These are phyloP conservation scores for Colletotrichum brevisporum DNA, from an alignment of 2,329 filamentous ascomycete species.

Conservation along the genomic window DNA sequence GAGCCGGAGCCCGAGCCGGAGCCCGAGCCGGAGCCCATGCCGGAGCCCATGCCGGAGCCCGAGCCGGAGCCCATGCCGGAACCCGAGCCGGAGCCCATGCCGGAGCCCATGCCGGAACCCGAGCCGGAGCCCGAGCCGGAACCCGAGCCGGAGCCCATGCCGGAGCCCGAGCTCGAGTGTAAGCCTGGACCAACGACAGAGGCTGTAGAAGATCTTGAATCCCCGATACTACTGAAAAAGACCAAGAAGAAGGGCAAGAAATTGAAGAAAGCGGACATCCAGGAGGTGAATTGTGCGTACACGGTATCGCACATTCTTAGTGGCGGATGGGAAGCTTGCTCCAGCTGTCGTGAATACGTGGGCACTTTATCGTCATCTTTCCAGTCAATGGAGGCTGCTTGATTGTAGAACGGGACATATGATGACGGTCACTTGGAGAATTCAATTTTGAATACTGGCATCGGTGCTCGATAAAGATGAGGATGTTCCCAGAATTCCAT, in stretches of 20 bases:
- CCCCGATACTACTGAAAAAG: not conserved
- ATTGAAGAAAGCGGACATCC: not conserved
- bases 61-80: no score
- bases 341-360: slow-evolving; percentile 2
- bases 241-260: slow-evolving; percentile 19
- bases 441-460: no score
- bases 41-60: no score
- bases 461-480: no score
- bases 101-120: no score
- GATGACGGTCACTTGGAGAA: no score
- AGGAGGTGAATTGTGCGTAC: not conserved
- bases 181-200: not conserved
- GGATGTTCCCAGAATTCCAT: no score
- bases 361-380: not conserved
- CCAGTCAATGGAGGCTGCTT: slow-evolving; percentile 19
- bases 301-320: slow-evolving; percentile 5
- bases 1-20: no score
- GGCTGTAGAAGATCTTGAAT: not conserved
- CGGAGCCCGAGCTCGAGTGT: not conserved
- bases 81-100: no score
- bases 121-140: no score
- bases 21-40: no score
- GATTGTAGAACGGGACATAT: not conserved
- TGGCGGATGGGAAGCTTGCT: slow-evolving; percentile 7
- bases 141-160: no score